Percentiles rank a stretch among this genome's conserved stretches.
Evolutionary conservation across 23 red algal genomes (phyloP).

Genomic region (Agarophyton chilense): DNA sequence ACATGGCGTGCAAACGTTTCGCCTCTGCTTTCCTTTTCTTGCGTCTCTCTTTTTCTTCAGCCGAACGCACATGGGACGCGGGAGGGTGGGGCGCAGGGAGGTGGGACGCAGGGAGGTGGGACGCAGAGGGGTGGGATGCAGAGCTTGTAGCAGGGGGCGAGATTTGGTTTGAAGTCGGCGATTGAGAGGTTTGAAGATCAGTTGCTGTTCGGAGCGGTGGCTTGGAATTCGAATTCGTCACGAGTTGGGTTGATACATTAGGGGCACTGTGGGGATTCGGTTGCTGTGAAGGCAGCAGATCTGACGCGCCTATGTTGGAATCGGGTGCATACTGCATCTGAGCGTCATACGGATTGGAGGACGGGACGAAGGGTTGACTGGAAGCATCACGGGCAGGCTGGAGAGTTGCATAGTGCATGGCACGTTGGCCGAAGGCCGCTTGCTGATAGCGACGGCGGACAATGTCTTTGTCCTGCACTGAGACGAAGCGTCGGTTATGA

Average conservation of each 20-base stretch:
- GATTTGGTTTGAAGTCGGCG: neutral
- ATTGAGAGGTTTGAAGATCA: neutral
- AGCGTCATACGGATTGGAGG: neutral
- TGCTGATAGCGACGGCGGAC: constrained; percentile 39
- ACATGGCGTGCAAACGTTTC: neutral
- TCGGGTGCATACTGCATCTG: neutral
- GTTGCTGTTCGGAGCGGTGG: neutral
- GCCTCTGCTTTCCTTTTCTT: constrained; percentile 15
- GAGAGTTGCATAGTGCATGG: neutral
- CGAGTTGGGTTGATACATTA: neutral
- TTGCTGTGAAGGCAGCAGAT: neutral
- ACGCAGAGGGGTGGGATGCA: constrained; percentile 3
- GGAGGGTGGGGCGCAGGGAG: too few species aligned
- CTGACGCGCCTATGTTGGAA: neutral
- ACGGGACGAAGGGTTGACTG: neutral
- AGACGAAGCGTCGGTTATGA: constrained; percentile 35
- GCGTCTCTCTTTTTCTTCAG: constrained; percentile 19
- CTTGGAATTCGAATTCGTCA: neutral
- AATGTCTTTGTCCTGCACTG: constrained; percentile 3
- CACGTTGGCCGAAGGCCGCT: constrained; percentile 20
- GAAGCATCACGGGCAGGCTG: neutral
- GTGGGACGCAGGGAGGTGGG: too few species aligned
- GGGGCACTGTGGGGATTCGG: neutral
- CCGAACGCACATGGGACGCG: neutral
- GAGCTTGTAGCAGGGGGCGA: neutral